Evolutionary conservation across 805 yeast species (phyloP).

Genomic region (Priceomyces carsonii): DNA sequence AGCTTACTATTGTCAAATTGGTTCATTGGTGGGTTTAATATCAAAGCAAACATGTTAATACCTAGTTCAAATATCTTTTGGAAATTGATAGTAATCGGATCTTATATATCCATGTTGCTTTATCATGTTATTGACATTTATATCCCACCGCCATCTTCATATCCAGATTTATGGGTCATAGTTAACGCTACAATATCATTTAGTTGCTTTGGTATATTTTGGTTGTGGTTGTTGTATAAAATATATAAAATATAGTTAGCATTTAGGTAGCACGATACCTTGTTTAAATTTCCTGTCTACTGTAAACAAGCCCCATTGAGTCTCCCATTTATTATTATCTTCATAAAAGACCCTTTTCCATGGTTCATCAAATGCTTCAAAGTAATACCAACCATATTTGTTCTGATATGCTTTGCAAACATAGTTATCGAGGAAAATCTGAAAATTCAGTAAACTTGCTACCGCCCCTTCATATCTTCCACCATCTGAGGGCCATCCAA

Average conservation of each 20-base stretch:
- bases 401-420: constrained; percentile 43
- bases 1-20: constrained; percentile 53
- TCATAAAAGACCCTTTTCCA: constrained; percentile 61
- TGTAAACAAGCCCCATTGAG: constrained; percentile 70
- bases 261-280: constrained; percentile 42
- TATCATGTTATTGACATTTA: constrained; percentile 57
- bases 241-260: constrained; percentile 22
- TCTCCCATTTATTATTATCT: constrained; percentile 56
- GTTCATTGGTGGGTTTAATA: constrained; percentile 26
- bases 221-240: constrained; percentile 77
- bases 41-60: constrained; percentile 19
- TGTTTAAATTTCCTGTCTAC: constrained; percentile 48
- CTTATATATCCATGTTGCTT: constrained; percentile 44
- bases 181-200: constrained; percentile 74
- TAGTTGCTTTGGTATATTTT: constrained; percentile 70
- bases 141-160: constrained; percentile 53
- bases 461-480: constrained; percentile 47
- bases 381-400: constrained; percentile 54
- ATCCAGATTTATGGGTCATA: constrained; percentile 87
- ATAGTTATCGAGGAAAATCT: constrained; percentile 52
- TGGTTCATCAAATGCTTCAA: constrained; percentile 74
- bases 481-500: constrained; percentile 74
- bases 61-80: constrained; percentile 24
- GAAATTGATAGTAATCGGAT: constrained; percentile 23
- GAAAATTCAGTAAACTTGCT: constrained; percentile 48